phyloP scores from a whole-genome alignment of 1,139 yeast genomes.

The Nakaseomyces kungkrabaensis region DNA sequence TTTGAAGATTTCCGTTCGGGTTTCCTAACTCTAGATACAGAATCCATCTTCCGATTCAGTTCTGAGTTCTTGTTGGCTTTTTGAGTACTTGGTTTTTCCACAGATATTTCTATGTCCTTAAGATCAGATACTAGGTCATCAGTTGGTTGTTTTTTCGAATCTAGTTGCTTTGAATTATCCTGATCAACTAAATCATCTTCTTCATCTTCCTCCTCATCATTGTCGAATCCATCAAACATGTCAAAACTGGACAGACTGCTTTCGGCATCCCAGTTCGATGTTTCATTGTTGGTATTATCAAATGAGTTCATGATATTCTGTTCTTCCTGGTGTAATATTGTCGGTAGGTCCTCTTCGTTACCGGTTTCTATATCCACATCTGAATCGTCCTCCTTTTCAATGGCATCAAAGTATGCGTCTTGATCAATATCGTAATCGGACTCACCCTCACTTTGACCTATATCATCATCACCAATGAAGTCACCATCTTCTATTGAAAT shows the following conservation, averaged over 20 bases:
- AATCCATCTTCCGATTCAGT: constrained; percentile 19
- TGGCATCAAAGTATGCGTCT: constrained; percentile 56
- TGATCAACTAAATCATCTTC: constrained; percentile 26
- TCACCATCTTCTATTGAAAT: constrained; percentile 39
- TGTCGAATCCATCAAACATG: constrained; percentile 11
- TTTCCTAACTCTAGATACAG: constrained; percentile 20
- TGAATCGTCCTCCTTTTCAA: constrained; percentile 50
- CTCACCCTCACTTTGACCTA: constrained; percentile 33
- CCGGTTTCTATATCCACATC: constrained; percentile 29
- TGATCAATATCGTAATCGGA: constrained; percentile 70
- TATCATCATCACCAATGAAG: constrained; percentile 35
- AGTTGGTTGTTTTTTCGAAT: not conserved
- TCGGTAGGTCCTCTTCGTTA: constrained; percentile 47
- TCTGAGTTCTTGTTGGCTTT: constrained; percentile 30
- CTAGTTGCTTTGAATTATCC: not conserved
- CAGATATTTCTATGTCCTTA: constrained; percentile 5
- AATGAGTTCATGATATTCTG: constrained; percentile 35
- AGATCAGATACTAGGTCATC: constrained; percentile 25
- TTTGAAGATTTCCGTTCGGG: not conserved
- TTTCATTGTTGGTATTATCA: constrained; percentile 8
- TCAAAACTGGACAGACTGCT: constrained; percentile 5
- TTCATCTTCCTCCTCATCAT: constrained; percentile 23
- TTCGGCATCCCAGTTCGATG: constrained; percentile 5
- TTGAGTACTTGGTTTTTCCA: constrained; percentile 25
- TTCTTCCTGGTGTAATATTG: constrained; percentile 38